Evolutionary conservation across 176 grass and related monocot genomes (phyloP), one percentile per base, ranked within the genome.

Genomic region (Carex myosuroides): DNA sequence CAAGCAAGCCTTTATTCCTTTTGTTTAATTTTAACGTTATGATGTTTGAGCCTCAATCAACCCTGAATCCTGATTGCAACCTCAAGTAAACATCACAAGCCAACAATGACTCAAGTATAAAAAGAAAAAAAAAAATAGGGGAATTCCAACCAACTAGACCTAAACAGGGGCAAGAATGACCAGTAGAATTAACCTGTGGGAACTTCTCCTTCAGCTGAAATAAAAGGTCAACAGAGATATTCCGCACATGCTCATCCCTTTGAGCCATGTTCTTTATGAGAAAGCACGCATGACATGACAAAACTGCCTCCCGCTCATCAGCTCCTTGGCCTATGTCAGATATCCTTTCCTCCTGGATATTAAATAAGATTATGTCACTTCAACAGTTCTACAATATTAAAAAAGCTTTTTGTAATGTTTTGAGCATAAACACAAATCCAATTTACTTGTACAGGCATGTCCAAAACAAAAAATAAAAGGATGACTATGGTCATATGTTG

Each of bases 231-330:
- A 98, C 93, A 90, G 89, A 91, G 64, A 93, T 91, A 90, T 98
- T 92, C 83, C 96, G 93, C 81, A 95, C 89, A 89, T 93, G 87
- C 39, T 98, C 96, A 87, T 98, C 93, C 88, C 93, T 95, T 85
- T 98, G 96, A 71, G 93, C 92, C 93, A 98, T 92, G 85, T 87
- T 95, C 85, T 95, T 98, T 95, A 98, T 98, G 66, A 98, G 88
- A 85, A 93, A 93, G 86, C 96, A 95, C 14, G 91, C 85, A 89
- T 98, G 96, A 81, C 88, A 79, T 68, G 93, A 90, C 77, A 95
- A 89, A 92, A 91, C 89, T 24, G 89, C 89, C 76, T 98, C 96
- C 86, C 92, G 92, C 84, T 82, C 81, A 86, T 98, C 93, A 90
- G 93, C 93, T 85, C 87, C 87, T 86, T 87, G 84, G 62, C 96